Percentiles rank a stretch among this genome's conserved stretches.
phyloP scores from a whole-genome alignment of 495 filamentous ascomycete species.

The Amniculicola lignicola region DNA sequence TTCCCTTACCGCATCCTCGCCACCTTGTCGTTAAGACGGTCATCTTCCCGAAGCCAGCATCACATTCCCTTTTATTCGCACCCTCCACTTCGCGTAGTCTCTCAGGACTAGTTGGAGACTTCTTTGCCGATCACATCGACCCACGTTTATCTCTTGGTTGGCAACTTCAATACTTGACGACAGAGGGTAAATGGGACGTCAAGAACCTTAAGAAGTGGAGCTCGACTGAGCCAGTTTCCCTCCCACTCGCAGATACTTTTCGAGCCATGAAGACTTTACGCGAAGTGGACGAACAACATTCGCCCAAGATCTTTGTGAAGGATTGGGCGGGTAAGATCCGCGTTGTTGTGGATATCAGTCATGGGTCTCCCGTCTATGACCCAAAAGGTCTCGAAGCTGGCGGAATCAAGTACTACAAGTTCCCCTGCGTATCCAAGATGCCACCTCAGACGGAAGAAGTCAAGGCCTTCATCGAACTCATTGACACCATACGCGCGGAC shows the following conservation, averaged over 20 bases:
- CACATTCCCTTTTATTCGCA: conserved; percentile 81
- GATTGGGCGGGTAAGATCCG: conserved; percentile 64
- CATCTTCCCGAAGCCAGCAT: conserved; percentile 73
- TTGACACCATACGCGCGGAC: conserved; percentile 63
- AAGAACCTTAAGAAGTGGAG: conserved; percentile 95
- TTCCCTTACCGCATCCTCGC: conserved; percentile 13
- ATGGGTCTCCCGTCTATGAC: conserved; percentile 81
- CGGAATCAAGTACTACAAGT: conserved; percentile 79
- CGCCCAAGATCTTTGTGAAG: conserved; percentile 67
- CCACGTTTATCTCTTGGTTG: conserved; percentile 76
- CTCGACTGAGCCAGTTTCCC: conserved; percentile 70
- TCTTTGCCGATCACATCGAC: conserved; percentile 70
- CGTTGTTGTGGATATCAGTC: conserved; percentile 82
- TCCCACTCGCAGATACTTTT: conserved; percentile 71
- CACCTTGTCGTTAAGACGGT: conserved; percentile 30
- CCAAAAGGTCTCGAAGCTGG: conserved; percentile 67
- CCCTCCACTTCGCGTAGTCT: conserved; percentile 71
- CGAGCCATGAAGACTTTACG: conserved; percentile 84
- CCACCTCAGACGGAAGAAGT: conserved; percentile 77
- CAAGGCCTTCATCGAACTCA: conserved; percentile 68
- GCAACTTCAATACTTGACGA: conserved; percentile 83
- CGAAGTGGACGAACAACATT: conserved; percentile 80
- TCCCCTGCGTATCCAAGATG: conserved; percentile 88
- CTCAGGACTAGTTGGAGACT: conserved; percentile 76
- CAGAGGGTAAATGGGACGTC: conserved; percentile 94